Percentiles rank a stretch among this genome's conserved stretches.
Conservation (phyloP, 2,329 filamentous ascomycete genomes). For the Lachnellula willkommii region DNA sequence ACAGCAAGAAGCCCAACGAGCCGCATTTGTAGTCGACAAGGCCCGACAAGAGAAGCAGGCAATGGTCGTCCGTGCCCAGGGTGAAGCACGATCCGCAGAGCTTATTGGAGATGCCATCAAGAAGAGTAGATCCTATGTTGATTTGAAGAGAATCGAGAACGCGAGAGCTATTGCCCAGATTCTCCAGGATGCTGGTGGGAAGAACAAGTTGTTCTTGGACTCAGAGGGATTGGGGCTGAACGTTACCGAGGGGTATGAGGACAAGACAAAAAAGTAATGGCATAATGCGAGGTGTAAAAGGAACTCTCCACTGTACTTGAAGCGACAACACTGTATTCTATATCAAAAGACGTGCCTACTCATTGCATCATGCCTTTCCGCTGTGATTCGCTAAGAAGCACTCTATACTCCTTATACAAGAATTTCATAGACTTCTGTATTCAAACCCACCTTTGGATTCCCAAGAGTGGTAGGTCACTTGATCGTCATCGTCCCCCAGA, state of each 20-base stretch:
- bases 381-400: background rate
- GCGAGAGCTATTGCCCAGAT: constrained; percentile 82
- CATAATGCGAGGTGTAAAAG: constrained; percentile 18
- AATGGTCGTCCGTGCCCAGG: constrained; percentile 95
- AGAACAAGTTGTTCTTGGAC: constrained; percentile 93
- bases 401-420: too few relatives aligned
- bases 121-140: constrained; percentile 96
- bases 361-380: background rate
- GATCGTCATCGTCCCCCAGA: too few relatives aligned
- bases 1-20: constrained; percentile 91
- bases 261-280: constrained; percentile 44
- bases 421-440: too few relatives aligned
- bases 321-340: constrained; percentile 29
- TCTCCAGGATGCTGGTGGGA: constrained; percentile 76
- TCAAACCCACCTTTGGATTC: background rate
- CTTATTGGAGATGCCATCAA: constrained; percentile 99
- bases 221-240: constrained; percentile 87
- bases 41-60: constrained; percentile 99
- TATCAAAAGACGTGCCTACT: constrained; percentile 11
- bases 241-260: constrained; percentile 53
- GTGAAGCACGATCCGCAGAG: constrained; percentile 96
- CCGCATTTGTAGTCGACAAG: constrained; percentile 97
- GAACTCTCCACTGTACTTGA: constrained; percentile 46
- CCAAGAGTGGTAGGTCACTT: background rate
- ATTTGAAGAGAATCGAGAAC: constrained; percentile 97